phyloP scores from a whole-genome alignment of 768 basidiomycete genomes.

The Cystobasidium onofrii region DNA sequence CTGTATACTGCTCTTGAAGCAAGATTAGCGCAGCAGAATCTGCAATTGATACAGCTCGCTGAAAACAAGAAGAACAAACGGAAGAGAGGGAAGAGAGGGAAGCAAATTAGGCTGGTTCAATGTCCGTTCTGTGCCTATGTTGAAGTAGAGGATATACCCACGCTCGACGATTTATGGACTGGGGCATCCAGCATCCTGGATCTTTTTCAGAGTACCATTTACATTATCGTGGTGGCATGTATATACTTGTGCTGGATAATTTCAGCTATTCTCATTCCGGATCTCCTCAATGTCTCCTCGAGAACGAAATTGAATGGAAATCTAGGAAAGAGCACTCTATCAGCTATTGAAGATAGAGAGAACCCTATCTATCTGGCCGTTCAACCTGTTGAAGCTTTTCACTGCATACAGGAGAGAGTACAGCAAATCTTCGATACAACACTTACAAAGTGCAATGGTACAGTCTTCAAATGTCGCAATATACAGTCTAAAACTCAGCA shows the following conservation, averaged over 20 bases:
- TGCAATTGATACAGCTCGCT: background rate
- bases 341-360: background rate
- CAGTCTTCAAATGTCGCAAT: background rate
- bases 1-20: background rate
- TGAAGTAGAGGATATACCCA: conserved; percentile 6
- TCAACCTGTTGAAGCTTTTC: background rate
- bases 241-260: background rate
- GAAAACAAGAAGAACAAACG: background rate
- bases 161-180: background rate
- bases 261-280: background rate
- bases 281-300: background rate
- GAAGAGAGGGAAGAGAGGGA: background rate
- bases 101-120: background rate
- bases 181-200: background rate
- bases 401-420: background rate
- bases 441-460: background rate
- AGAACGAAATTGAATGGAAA: background rate
- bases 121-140: conserved; percentile 24
- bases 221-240: background rate
- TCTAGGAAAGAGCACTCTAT: background rate
- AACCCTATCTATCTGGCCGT: background rate
- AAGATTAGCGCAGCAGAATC: background rate
- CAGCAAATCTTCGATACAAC: background rate
- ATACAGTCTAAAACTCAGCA: background rate
- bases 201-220: background rate